Percentiles rank a stretch among this genome's conserved stretches.
These are phyloP conservation scores for Hapsidospora chrysogenum DNA, from an alignment of 495 filamentous ascomycete species.

Conservation along the genomic window DNA sequence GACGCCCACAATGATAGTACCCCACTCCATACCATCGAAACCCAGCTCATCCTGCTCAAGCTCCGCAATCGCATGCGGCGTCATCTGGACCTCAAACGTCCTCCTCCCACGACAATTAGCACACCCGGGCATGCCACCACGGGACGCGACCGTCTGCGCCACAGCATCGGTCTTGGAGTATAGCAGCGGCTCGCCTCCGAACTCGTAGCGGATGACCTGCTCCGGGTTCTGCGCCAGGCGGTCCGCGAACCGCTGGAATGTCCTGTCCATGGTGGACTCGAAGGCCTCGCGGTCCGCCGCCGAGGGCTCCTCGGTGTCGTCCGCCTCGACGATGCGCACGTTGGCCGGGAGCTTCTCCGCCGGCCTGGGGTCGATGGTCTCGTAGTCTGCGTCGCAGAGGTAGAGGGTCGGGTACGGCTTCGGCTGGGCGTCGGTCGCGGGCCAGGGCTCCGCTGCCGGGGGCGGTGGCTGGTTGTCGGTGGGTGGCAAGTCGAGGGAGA, in stretches of 20 bases:
- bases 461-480: conserved; percentile 21
- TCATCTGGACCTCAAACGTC: conserved; percentile 75
- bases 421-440: conserved; percentile 43
- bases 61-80: conserved; percentile 78
- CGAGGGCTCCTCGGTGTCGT: conserved; percentile 26
- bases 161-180: conserved; percentile 64
- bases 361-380: conserved; percentile 48
- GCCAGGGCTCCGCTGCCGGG: conserved; percentile 54
- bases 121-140: conserved; percentile 51
- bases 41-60: conserved; percentile 64
- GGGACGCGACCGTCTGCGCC: conserved; percentile 38
- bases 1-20: conserved; percentile 80
- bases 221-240: conserved; percentile 81
- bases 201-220: conserved; percentile 88
- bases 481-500: conserved; percentile 23
- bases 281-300: conserved; percentile 71
- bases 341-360: conserved; percentile 22
- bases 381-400: conserved; percentile 79
- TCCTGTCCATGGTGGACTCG: conserved; percentile 68
- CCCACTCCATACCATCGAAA: conserved; percentile 96
- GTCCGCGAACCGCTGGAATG: conserved; percentile 85
- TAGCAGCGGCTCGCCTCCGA: conserved; percentile 59
- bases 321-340: conserved; percentile 40
- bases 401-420: conserved; percentile 56
- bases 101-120: conserved; percentile 53